Evolutionary conservation across 2,329 filamentous ascomycete genomes (phyloP), one percentile per base, ranked within the genome.

Genomic region (Colletotrichum horii): DNA sequence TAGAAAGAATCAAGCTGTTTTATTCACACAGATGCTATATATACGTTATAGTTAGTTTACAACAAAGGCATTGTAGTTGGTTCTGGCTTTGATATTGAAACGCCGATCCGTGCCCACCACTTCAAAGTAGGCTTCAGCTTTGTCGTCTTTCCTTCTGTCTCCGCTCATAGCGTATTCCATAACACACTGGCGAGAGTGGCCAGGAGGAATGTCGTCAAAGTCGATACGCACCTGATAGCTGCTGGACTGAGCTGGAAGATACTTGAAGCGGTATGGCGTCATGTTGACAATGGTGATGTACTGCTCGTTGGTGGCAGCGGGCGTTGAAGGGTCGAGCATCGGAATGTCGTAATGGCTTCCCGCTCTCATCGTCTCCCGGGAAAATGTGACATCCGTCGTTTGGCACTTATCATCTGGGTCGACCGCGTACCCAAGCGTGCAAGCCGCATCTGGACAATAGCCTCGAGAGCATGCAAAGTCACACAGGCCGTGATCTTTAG

Each of bases 391-490:
- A 4, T 55, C 22, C 0, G 6, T 55, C 12, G 2, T 0, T 22
- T 24, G n/a, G 8, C 48, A 55, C 1, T 2, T 24, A n/a, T 24
- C 48, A 22, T 24, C 48, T 8, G 19, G n/a, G 5, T 55, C n/a
- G 7, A 55, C 0, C 4, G n/a, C 1, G 14, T 55, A 24, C 2
- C 22, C 48, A 15, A 4, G 3, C 22, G 0, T 55, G 11, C 12
- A 55, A 12, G 1, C 6, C 2, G n/a, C 3, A 1, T 15, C 48
- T 22, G 87, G 87, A 55, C 86, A 88, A 67, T 88, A 88, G 0
- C 86, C 87, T 77, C 87, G 85, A 71, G 83, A 84, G 60, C 87
- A 88, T 4, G 85, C 81, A 71, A 83, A 89, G 60, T 83, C 86
- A 75, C 88, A 89, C 15, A 89, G 82, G 0, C 86, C 86, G 28